Conservation (phyloP, 164 flowering plant genomes). For the Umbellularia californica region DNA sequence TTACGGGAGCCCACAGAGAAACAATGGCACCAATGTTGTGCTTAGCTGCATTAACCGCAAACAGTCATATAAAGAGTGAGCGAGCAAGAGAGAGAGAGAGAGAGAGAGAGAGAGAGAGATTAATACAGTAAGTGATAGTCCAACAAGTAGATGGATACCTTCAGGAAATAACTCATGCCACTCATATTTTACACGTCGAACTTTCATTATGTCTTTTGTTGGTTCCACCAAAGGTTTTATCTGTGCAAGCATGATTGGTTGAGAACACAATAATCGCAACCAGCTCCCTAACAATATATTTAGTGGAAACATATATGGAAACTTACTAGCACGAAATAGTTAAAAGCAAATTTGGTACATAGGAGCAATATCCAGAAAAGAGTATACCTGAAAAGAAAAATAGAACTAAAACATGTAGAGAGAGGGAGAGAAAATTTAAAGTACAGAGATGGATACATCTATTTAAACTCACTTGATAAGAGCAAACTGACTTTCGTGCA, state of each 20-base stretch:
- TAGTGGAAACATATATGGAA: background rate
- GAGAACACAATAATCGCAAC: background rate
- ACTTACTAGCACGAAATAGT: slow-evolving; percentile 69
- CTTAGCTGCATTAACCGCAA: slow-evolving; percentile 51
- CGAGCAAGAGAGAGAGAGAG: no score
- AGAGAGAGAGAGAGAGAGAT: no score
- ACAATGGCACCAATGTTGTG: slow-evolving; percentile 73
- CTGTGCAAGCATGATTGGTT: slow-evolving; percentile 29
- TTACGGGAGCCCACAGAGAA: slow-evolving; percentile 87
- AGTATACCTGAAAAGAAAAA: slow-evolving; percentile 63
- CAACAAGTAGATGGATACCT: slow-evolving; percentile 37
- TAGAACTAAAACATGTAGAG: background rate
- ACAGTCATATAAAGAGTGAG: background rate
- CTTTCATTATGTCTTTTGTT: slow-evolving; percentile 75
- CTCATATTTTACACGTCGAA: slow-evolving; percentile 43
- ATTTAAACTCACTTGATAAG: slow-evolving; percentile 74
- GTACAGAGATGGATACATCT: background rate
- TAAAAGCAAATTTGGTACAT: slow-evolving; percentile 66
- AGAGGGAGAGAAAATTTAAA: background rate
- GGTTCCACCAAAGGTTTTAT: slow-evolving; percentile 87
- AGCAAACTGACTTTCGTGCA: slow-evolving; percentile 96
- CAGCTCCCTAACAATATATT: background rate
- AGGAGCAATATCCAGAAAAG: slow-evolving; percentile 84
- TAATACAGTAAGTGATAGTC: background rate
- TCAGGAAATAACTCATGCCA: slow-evolving; percentile 98